A percentile compares a stretch with the other conserved stretches of the same genome.
These are phyloP conservation scores for Aspergillus sp. DNA, from an alignment of 2,329 filamentous ascomycete species.

Conservation along the genomic window DNA sequence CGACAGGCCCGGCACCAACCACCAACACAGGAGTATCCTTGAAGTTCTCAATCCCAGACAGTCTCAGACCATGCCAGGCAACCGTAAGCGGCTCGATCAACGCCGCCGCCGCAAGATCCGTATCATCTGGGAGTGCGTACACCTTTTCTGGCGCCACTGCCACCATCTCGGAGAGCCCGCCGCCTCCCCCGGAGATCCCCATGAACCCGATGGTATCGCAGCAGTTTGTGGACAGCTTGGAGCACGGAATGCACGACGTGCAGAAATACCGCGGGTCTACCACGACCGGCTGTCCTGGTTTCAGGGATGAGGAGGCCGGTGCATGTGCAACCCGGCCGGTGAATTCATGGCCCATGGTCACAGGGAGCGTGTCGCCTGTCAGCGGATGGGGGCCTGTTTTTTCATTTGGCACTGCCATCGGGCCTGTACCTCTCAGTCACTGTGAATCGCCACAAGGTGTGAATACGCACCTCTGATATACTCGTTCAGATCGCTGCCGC, in stretches of 20 bases:
- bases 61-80: slow-evolving; percentile 9
- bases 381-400: slow-evolving; percentile 9
- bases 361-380: slow-evolving; percentile 6
- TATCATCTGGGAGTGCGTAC: slow-evolving; percentile 2
- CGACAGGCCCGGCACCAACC: slow-evolving; percentile 7
- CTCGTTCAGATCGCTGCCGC: slow-evolving; percentile 13
- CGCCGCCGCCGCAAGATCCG: slow-evolving; percentile 10
- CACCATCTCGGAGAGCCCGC: slow-evolving; percentile 9
- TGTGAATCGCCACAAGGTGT: background rate
- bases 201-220: slow-evolving; percentile 11
- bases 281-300: slow-evolving; percentile 9
- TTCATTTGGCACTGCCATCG: slow-evolving; percentile 4
- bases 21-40: background rate
- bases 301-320: background rate
- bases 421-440: slow-evolving; percentile 2
- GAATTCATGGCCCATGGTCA: slow-evolving; percentile 14
- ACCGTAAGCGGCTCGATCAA: slow-evolving; percentile 14
- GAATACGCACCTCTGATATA: slow-evolving; percentile 5
- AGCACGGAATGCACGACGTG: slow-evolving; percentile 6
- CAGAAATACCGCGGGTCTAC: slow-evolving; percentile 15
- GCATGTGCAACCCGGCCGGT: slow-evolving; percentile 9
- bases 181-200: slow-evolving; percentile 12
- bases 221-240: slow-evolving; percentile 6
- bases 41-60: slow-evolving; percentile 1
- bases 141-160: slow-evolving; percentile 5